Percentiles rank a stretch among this genome's conserved stretches.
These are phyloP conservation scores for Elsinoe australis DNA, from an alignment of 2,329 filamentous ascomycete species.

Conservation along the genomic window DNA sequence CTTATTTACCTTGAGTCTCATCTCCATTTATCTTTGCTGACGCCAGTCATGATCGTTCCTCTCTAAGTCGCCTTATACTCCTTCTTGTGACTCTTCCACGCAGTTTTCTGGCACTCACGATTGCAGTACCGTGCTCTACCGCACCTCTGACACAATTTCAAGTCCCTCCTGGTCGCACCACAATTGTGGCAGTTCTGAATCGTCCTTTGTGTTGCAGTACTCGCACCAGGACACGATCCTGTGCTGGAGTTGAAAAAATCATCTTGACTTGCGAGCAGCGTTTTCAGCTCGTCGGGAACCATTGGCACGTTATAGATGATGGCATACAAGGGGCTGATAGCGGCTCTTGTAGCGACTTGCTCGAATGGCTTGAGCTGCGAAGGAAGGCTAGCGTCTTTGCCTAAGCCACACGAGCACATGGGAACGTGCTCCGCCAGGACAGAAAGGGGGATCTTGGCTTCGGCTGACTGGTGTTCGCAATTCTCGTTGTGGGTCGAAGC, in stretches of 20 bases:
- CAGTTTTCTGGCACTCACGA: conserved; percentile 29
- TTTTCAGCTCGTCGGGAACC: background rate
- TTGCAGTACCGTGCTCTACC: conserved; percentile 29
- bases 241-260: background rate
- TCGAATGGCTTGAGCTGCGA: background rate
- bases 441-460: conserved; percentile 25
- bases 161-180: background rate
- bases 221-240: background rate
- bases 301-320: conserved; percentile 14
- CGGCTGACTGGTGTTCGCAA: conserved; percentile 28
- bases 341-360: conserved; percentile 13
- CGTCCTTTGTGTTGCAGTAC: background rate
- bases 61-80: too few relatives aligned
- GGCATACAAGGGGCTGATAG: conserved; percentile 10
- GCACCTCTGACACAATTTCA: conserved; percentile 27
- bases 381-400: conserved; percentile 19
- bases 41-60: too few relatives aligned
- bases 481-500: conserved; percentile 31
- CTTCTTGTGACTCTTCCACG: conserved; percentile 33
- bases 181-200: conserved; percentile 15
- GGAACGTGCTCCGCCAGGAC: conserved; percentile 13
- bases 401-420: conserved; percentile 32
- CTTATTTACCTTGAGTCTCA: too few relatives aligned
- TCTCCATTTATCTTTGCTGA: too few relatives aligned
- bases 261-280: background rate